Base-by-base conservation (phyloP, 768 basidiomycete species). In the Tricholoma bakamatsutake region DNA sequence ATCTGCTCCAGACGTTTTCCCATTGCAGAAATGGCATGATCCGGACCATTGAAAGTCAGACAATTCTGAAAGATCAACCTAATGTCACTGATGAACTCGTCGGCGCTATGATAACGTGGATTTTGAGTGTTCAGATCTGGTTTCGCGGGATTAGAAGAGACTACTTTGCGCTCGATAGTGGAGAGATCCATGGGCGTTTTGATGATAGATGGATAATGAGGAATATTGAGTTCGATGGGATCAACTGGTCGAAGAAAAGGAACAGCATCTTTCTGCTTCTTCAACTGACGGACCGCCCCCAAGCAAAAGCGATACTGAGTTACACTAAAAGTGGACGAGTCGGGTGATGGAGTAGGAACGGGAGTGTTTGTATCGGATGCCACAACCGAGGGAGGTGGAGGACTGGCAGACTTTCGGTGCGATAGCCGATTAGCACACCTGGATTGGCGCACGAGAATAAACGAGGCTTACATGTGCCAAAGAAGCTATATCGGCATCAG, bases 171-270 rank as follows among this genome's bases (percentile, higher is more conserved):
- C 72, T 98, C 96, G 56, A 98, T 83, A 43, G 96, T 97, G 3
- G 84, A 80, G 46, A 99, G 80, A 68, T 98, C 97, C 92, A 98
- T 98, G 0, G 97, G 97, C 27, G 79, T 82, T 66, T 86, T 90
- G 72, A 99, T 83, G 66, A 98, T 84, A 45, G 78, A 78, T 34
- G 82, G 82, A 64, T 99, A 99, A 68, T 96, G 93, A 8, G 93
- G 96, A 58, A 92, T 83, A 58, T 83, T 84, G 62, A 93, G 75
- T 7, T 83, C 87, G 61, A 94, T 80, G 18, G 86, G 80, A 69
- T 99, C 97, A 55, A 99, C 97, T 17, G 97, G 94, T 50, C 77
- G 78, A 52, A 88, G 71, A 73, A 99, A 99, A 1, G 93, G 85
- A 1, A 68, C 65, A 0, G 92, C 83, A 53, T 96, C 92, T 68